Percentiles rank a stretch among this genome's conserved stretches.
phyloP scores from a whole-genome alignment of 345 rosid species.

The Microthlaspi erraticum region DNA sequence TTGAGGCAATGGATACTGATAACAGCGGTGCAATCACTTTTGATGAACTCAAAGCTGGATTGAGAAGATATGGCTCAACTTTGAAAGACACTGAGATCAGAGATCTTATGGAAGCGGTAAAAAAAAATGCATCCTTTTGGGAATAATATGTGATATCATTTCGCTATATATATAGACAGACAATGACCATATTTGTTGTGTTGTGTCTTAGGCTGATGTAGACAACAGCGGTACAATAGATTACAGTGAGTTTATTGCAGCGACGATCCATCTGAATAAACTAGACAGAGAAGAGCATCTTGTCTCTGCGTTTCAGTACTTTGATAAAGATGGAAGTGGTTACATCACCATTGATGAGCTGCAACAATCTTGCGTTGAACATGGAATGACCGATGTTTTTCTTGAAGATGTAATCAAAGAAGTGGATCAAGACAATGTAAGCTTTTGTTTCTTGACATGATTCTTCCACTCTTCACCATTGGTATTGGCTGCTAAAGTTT shows the following conservation, averaged over 20 bases:
- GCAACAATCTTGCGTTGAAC: conserved; percentile 93
- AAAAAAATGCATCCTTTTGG: conserved; percentile 34
- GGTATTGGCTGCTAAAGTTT: conserved; percentile 1
- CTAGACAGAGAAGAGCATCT: conserved; percentile 99
- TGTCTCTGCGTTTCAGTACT: conserved; percentile 92
- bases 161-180: neutral
- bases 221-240: conserved; percentile 98
- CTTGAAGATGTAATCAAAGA: conserved; percentile 94
- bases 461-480: neutral
- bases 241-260: conserved; percentile 97
- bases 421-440: conserved; percentile 97
- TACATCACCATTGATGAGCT: conserved; percentile 97
- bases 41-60: conserved; percentile 98
- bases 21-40: conserved; percentile 97
- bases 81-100: conserved; percentile 91
- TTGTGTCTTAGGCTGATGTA: conserved; percentile 80
- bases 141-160: neutral
- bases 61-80: conserved; percentile 94
- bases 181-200: neutral
- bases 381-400: conserved; percentile 87
- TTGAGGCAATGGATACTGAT: conserved; percentile 93
- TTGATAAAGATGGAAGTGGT: conserved; percentile 97
- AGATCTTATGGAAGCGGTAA: conserved; percentile 98
- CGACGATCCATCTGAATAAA: conserved; percentile 94
- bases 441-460: conserved; percentile 32